Evolutionary conservation across 106 monocot genomes (phyloP).

Genomic region (Allium cepa): DNA sequence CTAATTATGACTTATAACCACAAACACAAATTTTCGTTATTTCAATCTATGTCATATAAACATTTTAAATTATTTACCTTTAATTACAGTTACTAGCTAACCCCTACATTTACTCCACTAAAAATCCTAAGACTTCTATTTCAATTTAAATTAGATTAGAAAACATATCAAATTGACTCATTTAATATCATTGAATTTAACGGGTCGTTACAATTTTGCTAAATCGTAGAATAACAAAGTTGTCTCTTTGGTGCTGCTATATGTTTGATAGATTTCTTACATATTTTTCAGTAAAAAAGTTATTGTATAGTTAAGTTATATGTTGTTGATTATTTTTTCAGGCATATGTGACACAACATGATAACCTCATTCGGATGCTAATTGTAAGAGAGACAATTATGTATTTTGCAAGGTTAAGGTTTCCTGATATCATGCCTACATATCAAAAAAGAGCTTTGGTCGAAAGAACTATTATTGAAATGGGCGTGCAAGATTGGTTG

Average conservation of each 20-base stretch:
- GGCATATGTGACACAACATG: conserved; percentile 91
- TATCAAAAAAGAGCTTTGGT: conserved; percentile 64
- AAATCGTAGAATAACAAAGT: conserved; percentile 63
- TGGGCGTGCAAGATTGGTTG: conserved; percentile 82
- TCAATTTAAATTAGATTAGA: too few species aligned
- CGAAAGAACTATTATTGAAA: conserved; percentile 68
- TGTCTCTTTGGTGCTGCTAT: conserved; percentile 68
- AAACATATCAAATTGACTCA: too few species aligned
- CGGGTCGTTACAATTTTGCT: conserved; percentile 50
- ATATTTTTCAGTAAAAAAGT: background rate
- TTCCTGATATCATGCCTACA: conserved; percentile 64
- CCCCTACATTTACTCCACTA: too few species aligned
- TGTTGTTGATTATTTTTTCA: conserved; percentile 5
- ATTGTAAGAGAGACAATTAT: conserved; percentile 80
- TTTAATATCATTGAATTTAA: too few species aligned
- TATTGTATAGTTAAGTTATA: background rate
- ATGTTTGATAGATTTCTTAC: background rate
- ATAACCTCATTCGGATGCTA: conserved; percentile 68
- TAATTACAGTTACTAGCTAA: too few species aligned
- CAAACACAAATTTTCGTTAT: too few species aligned
- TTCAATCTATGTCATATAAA: too few species aligned
- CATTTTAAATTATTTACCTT: too few species aligned
- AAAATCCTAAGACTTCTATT: too few species aligned
- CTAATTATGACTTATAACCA: too few species aligned
- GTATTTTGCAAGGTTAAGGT: conserved; percentile 61